Evolutionary conservation across 306 rosid genomes (phyloP), one percentile per base, ranked within the genome.

Genomic region (Cucumis hystrix): DNA sequence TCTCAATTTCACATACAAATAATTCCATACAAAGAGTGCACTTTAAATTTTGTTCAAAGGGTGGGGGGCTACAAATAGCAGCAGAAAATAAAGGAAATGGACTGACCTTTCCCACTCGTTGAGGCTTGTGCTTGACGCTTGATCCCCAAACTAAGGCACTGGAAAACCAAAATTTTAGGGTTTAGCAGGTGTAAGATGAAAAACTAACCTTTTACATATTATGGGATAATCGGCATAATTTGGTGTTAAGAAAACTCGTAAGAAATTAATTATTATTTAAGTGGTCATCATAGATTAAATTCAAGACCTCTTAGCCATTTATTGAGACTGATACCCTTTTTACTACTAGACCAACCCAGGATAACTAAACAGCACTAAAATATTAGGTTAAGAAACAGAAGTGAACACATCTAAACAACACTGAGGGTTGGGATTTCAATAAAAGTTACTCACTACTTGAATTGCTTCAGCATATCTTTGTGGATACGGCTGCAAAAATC

Each of bases 101-200:
- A 88, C 58, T 69, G 52, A 91, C 97, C 98, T 88, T 96, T 86
- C 98, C 99, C 61, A 96, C 99, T 84, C 96, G 93, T 79, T 95
- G 99, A 55, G 99, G 97, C 87, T 95, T 92, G 90, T 95, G 99
- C 62, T 92, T 95, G 41, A 81, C 99, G 11, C 99, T 95, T 25
- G 97, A 95, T 43, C 99, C 99, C 97, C 97, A 91, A 75, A 95
- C 98, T 85, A 95, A 81, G 69, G 99, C 97, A 88, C 99, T 90
- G 92, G 74, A 52, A 47, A 47, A 47, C 54, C 85, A 74, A 62
- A 80, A 78, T 73, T 15, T 15, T 4, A 39, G 57, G 70, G 41
- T 78, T 80, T 59, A 57, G 77, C 75, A 47, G 82, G 77, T 68
- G 69, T 41, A 18, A 40, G 35, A n/a, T 8, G 37, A 18, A 37